phyloP scores from a whole-genome alignment of 2,329 filamentous ascomycete genomes.

The Cladosporium halotolerans region DNA sequence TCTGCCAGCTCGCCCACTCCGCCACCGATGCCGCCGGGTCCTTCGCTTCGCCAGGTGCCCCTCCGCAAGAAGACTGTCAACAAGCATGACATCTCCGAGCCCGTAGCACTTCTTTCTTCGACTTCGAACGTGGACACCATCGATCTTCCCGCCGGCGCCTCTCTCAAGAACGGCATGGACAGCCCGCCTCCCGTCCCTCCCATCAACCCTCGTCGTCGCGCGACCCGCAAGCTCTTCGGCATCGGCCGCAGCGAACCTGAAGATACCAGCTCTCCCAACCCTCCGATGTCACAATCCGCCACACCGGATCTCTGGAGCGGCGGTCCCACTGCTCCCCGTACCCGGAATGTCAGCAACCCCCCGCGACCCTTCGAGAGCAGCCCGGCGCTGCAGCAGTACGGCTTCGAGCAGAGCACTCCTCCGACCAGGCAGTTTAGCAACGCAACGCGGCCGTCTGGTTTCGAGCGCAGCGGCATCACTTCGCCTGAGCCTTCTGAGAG shows the following conservation, averaged over 20 bases:
- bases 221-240: constrained; percentile 32
- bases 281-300: constrained; percentile 14
- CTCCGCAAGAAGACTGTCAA: constrained; percentile 53
- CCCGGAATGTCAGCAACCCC: constrained; percentile 2
- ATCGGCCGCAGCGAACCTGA: constrained; percentile 13
- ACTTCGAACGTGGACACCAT: constrained; percentile 55
- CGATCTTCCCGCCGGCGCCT: constrained; percentile 50
- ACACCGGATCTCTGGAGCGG: constrained; percentile 19
- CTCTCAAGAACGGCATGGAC: constrained; percentile 47
- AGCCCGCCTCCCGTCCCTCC: constrained; percentile 48
- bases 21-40: constrained; percentile 29
- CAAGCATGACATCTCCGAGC: constrained; percentile 59
- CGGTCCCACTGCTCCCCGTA: background rate
- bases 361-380: constrained; percentile 15
- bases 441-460: constrained; percentile 7
- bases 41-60: constrained; percentile 37
- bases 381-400: constrained; percentile 16
- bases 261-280: background rate
- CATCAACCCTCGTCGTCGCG: constrained; percentile 54
- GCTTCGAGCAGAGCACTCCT: constrained; percentile 8
- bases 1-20: constrained; percentile 16
- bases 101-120: constrained; percentile 43
- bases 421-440: constrained; percentile 6
- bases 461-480: background rate
- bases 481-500: constrained; percentile 3